Percentiles rank a stretch among this genome's conserved stretches.
Evolutionary conservation across 176 grass and related monocot genomes (phyloP).

Genomic region (Bolboschoenus planiculmis): DNA sequence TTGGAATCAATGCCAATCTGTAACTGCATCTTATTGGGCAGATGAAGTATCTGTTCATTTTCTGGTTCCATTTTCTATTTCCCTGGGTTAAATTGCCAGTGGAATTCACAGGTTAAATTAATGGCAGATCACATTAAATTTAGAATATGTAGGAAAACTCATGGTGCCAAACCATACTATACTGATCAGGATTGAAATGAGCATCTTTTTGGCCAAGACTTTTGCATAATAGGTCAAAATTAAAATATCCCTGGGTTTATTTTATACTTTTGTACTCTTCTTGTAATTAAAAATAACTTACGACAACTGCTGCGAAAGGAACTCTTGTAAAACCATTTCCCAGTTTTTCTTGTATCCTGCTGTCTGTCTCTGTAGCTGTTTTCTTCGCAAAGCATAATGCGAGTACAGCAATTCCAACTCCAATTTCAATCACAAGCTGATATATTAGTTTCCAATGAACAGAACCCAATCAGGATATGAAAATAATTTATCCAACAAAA

Average conservation of each 20-base stretch:
- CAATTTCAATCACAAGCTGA: conserved; percentile 93
- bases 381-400: conserved; percentile 71
- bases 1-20: neutral
- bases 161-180: neutral
- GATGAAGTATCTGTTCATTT: neutral
- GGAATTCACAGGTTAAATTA: neutral
- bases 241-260: neutral
- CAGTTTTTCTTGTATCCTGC: conserved; percentile 68
- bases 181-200: neutral
- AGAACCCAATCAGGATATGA: conserved; percentile 15
- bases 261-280: neutral
- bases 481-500: conserved; percentile 7
- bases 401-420: conserved; percentile 76
- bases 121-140: neutral
- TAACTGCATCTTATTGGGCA: neutral
- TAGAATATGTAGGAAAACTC: neutral
- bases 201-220: neutral
- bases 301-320: conserved; percentile 88
- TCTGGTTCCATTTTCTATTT: neutral
- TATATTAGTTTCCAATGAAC: conserved; percentile 29
- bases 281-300: conserved; percentile 38
- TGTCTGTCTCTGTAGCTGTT: conserved; percentile 34
- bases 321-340: conserved; percentile 83
- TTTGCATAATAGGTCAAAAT: neutral
- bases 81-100: neutral